Percentiles rank a stretch among this genome's conserved stretches.
phyloP scores from a whole-genome alignment of 108 stramenopile genomes.

The Pseudonitzschia multiseries region DNA sequence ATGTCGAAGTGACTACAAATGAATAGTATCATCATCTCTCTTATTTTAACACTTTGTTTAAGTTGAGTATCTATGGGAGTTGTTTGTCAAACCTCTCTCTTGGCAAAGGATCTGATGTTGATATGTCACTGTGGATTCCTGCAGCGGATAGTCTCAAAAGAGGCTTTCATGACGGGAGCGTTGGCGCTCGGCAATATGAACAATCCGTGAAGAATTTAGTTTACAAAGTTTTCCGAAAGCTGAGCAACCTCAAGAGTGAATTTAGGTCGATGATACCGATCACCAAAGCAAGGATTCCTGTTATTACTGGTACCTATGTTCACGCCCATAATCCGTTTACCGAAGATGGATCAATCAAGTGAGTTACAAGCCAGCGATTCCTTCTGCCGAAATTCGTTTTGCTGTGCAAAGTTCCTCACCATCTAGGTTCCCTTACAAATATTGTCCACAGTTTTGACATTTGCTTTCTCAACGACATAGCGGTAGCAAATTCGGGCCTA shows the following conservation, averaged over 20 bases:
- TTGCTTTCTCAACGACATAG: slow-evolving; percentile 86
- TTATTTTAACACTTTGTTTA: slow-evolving; percentile 5
- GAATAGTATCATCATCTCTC: not conserved
- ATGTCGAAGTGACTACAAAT: not conserved
- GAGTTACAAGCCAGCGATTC: slow-evolving; percentile 13
- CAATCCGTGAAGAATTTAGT: slow-evolving; percentile 53
- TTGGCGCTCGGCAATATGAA: slow-evolving; percentile 48
- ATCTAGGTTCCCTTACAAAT: not conserved
- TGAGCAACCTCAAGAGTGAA: slow-evolving; percentile 25
- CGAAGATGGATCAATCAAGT: slow-evolving; percentile 56
- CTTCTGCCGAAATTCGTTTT: not conserved
- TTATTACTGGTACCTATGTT: slow-evolving; percentile 65
- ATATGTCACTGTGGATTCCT: slow-evolving; percentile 60
- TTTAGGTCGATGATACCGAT: slow-evolving; percentile 55
- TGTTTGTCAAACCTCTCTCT: slow-evolving; percentile 67
- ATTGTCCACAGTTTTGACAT: slow-evolving; percentile 58
- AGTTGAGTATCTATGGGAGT: slow-evolving; percentile 69
- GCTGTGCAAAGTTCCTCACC: not conserved
- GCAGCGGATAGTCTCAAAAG: slow-evolving; percentile 38
- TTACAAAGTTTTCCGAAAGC: slow-evolving; percentile 40
- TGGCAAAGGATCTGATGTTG: slow-evolving; percentile 74
- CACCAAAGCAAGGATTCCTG: slow-evolving; percentile 71
- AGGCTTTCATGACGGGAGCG: slow-evolving; percentile 47
- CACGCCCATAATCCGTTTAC: slow-evolving; percentile 65
- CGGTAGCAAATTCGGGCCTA: slow-evolving; percentile 73